These are phyloP conservation scores for Chrysophaeum taylorii DNA, from an alignment of 352 stramenopile genomes.

Conservation along the genomic window DNA sequence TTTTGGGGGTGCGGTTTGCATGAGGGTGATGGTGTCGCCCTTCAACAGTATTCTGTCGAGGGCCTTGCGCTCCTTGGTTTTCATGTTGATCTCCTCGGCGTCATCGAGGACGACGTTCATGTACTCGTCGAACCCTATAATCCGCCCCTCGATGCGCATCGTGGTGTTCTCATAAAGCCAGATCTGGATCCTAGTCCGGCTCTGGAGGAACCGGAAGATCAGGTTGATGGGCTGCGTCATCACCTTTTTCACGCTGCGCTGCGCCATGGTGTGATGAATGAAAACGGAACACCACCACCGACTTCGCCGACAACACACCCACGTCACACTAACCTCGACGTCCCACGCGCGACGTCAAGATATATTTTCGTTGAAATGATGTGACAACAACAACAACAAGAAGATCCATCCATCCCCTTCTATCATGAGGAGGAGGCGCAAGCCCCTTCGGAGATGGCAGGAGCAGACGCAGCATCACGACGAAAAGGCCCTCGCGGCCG, in stretches of 20 bases:
- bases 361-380: no score
- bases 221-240: slow-evolving; percentile 99
- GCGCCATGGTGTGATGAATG: slow-evolving; percentile 50
- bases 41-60: slow-evolving; percentile 97
- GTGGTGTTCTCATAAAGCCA: slow-evolving; percentile 99
- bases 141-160: slow-evolving; percentile 96
- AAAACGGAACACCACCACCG: no score
- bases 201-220: slow-evolving; percentile 79
- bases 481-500: no score
- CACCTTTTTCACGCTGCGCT: slow-evolving; percentile 89
- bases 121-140: slow-evolving; percentile 86
- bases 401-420: no score
- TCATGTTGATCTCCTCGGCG: slow-evolving; percentile 84
- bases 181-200: slow-evolving; percentile 91
- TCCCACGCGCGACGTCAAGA: no score
- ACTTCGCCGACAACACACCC: no score
- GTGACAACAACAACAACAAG: no score
- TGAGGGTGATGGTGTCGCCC: slow-evolving; percentile 97
- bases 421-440: no score
- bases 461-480: no score
- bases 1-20: slow-evolving; percentile 54
- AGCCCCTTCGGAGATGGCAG: no score
- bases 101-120: slow-evolving; percentile 99
- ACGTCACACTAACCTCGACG: no score
- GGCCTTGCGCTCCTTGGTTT: slow-evolving; percentile 78